Percentiles rank a stretch among this genome's conserved stretches.
phyloP scores from a whole-genome alignment of 2,329 filamentous ascomycete genomes.

The Cytospora piceicola region DNA sequence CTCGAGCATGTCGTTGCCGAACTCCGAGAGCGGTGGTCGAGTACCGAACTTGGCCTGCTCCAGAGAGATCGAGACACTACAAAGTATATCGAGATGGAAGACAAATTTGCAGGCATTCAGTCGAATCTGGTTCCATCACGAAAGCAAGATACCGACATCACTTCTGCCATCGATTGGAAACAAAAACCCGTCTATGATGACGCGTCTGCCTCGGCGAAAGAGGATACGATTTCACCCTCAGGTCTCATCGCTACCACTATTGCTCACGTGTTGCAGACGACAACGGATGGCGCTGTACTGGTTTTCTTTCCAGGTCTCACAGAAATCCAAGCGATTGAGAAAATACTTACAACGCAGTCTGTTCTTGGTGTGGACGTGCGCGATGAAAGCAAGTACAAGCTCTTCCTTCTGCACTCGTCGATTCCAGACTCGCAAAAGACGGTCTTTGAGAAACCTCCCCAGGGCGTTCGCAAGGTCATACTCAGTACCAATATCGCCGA shows the following conservation, averaged over 20 bases:
- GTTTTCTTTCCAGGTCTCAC: slow-evolving; percentile 50
- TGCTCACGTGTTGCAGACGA: slow-evolving; percentile 49
- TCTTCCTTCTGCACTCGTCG: slow-evolving; percentile 52
- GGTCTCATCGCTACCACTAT: slow-evolving; percentile 49
- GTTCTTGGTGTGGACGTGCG: slow-evolving; percentile 46
- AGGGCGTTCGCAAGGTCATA: slow-evolving; percentile 51
- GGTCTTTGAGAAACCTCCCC: slow-evolving; percentile 45
- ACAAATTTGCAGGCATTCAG: background rate
- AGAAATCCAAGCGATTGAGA: slow-evolving; percentile 35
- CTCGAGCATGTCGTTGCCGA: slow-evolving; percentile 15
- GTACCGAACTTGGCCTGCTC: background rate
- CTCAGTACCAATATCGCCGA: slow-evolving; percentile 56
- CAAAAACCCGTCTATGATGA: background rate
- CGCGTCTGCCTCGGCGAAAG: background rate
- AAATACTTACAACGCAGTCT: slow-evolving; percentile 41
- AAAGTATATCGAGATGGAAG: background rate
- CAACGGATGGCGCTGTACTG: slow-evolving; percentile 48
- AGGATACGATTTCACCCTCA: slow-evolving; percentile 39
- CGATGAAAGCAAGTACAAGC: slow-evolving; percentile 44
- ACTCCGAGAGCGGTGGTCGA: background rate
- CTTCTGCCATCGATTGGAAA: slow-evolving; percentile 16
- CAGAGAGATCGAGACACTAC: background rate
- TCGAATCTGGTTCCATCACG: background rate
- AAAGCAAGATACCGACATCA: background rate
- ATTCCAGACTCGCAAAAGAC: slow-evolving; percentile 46